Evolutionary conservation across 1,284 basidiomycete genomes (phyloP).

Genomic region (Psilocybe mexicana): DNA sequence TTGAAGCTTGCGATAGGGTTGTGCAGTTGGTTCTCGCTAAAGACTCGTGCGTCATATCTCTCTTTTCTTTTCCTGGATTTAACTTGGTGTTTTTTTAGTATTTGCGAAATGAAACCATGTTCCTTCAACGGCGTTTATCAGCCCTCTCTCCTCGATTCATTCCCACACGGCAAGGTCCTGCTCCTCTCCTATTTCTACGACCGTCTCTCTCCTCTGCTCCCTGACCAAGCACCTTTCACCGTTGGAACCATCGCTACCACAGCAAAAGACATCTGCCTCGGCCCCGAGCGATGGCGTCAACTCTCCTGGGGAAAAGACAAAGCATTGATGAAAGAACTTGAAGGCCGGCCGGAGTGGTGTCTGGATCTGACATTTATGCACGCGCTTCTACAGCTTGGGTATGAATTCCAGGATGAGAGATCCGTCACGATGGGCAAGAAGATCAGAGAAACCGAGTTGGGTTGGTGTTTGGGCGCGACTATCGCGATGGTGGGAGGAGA

Average conservation of each 20-base stretch:
- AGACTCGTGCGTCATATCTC: conserved; percentile 70
- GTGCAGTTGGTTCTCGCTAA: conserved; percentile 95
- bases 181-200: conserved; percentile 98
- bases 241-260: conserved; percentile 66
- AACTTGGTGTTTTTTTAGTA: conserved; percentile 42
- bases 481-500: conserved; percentile 71
- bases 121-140: conserved; percentile 98
- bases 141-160: conserved; percentile 90
- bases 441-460: conserved; percentile 89
- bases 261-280: conserved; percentile 73
- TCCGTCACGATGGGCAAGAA: conserved; percentile 85
- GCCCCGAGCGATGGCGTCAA: conserved; percentile 59
- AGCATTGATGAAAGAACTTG: conserved; percentile 72
- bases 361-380: conserved; percentile 97
- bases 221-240: conserved; percentile 39
- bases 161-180: conserved; percentile 77
- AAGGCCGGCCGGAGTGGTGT: conserved; percentile 90
- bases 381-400: conserved; percentile 78
- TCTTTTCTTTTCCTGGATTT: conserved; percentile 1
- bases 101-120: conserved; percentile 90
- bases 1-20: conserved; percentile 83
- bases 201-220: conserved; percentile 82
- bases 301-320: conserved; percentile 52
- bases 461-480: conserved; percentile 91
- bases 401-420: conserved; percentile 74